A percentile compares a stretch with the other conserved stretches of the same genome.
phyloP scores from a whole-genome alignment of 1,139 yeast genomes.

The Scheffersomyces lignicola region DNA sequence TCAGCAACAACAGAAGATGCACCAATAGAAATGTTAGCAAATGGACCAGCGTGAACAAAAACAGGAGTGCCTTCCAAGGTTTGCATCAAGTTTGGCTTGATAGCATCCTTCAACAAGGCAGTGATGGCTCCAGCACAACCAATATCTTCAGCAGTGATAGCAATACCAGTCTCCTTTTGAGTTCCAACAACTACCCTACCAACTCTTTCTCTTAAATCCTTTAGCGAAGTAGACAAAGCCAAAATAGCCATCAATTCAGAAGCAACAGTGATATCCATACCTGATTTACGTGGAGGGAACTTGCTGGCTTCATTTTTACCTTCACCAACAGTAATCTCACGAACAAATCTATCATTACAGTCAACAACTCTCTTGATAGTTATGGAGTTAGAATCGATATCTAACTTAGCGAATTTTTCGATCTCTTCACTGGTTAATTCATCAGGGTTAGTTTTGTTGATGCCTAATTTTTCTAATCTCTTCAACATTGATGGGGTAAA shows the following conservation, averaged over 20 bases:
- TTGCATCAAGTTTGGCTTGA: constrained; percentile 83
- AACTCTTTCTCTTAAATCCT: constrained; percentile 68
- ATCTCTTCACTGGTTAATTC: constrained; percentile 67
- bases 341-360: constrained; percentile 73
- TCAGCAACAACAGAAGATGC: constrained; percentile 83
- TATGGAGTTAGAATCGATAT: constrained; percentile 72
- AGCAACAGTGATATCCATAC: constrained; percentile 82
- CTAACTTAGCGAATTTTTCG: constrained; percentile 58
- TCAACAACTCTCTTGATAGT: constrained; percentile 80
- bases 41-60: constrained; percentile 84
- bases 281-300: constrained; percentile 68
- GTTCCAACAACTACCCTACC: constrained; percentile 74
- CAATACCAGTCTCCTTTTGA: constrained; percentile 54
- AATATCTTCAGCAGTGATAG: constrained; percentile 76
- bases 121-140: constrained; percentile 83
- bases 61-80: constrained; percentile 85
- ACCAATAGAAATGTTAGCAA: constrained; percentile 83
- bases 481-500: constrained; percentile 69
- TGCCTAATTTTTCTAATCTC: constrained; percentile 64
- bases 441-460: constrained; percentile 65
- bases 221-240: constrained; percentile 66
- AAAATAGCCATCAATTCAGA: constrained; percentile 81
- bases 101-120: constrained; percentile 76
- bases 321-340: constrained; percentile 74
- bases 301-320: constrained; percentile 70